Conservation (phyloP, 805 yeast genomes). For the Pichia membranifaciens region DNA sequence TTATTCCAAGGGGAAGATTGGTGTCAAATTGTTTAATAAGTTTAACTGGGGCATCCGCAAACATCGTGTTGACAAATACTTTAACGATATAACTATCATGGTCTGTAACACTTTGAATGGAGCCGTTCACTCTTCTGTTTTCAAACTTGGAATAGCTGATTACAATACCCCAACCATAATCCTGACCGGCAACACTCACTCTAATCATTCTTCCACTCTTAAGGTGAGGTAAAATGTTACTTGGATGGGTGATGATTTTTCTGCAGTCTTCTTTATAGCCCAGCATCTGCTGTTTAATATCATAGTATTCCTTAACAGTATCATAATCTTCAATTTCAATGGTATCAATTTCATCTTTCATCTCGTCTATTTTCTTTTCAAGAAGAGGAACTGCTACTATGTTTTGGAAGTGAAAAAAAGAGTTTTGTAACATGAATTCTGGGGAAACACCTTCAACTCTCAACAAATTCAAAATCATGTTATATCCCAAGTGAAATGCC, state of each 20-base stretch:
- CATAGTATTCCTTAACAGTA: conserved; percentile 75
- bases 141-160: conserved; percentile 56
- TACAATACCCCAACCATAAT: conserved; percentile 97
- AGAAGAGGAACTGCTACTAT: conserved; percentile 83
- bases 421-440: conserved; percentile 90
- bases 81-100: conserved; percentile 87
- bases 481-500: conserved; percentile 95
- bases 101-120: conserved; percentile 57
- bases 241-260: conserved; percentile 85
- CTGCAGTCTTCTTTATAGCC: conserved; percentile 70
- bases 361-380: conserved; percentile 57
- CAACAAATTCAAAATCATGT: conserved; percentile 92
- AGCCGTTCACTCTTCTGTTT: conserved; percentile 42
- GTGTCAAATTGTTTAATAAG: conserved; percentile 75
- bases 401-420: conserved; percentile 93
- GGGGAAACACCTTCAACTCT: conserved; percentile 98
- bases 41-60: conserved; percentile 77
- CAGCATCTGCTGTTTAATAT: conserved; percentile 64
- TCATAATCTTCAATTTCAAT: conserved; percentile 68
- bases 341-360: conserved; percentile 42
- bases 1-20: conserved; percentile 76
- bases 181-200: conserved; percentile 52
- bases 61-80: conserved; percentile 74
- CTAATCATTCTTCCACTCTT: conserved; percentile 84
- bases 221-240: conserved; percentile 73